These are phyloP conservation scores for Jaltomata sinuosa DNA, from an alignment of 257 asterid genomes.

Conservation along the genomic window DNA sequence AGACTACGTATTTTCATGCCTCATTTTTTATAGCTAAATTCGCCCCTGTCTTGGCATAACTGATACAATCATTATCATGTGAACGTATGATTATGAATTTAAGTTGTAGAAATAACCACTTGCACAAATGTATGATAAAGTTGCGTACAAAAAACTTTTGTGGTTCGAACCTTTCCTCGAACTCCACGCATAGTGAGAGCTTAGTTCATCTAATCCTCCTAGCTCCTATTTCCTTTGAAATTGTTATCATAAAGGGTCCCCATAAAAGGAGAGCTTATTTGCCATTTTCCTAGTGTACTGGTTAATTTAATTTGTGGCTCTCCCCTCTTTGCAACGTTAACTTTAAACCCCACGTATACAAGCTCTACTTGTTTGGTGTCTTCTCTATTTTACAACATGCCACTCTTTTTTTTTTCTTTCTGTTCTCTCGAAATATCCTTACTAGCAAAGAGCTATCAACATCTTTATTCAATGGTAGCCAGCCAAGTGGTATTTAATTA, in stretches of 20 bases:
- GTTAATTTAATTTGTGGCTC: constrained; percentile 1
- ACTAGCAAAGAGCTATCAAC: too few relatives aligned
- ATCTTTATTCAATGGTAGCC: neutral
- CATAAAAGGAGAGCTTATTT: neutral
- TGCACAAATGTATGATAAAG: too few relatives aligned
- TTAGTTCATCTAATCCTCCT: neutral
- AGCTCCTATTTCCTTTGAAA: neutral
- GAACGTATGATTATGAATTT: too few relatives aligned
- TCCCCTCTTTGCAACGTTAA: neutral
- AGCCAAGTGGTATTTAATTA: too few relatives aligned
- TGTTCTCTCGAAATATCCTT: too few relatives aligned
- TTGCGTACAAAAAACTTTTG: too few relatives aligned
- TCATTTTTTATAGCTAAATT: too few relatives aligned
- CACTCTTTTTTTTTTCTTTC: too few relatives aligned
- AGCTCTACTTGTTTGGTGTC: neutral
- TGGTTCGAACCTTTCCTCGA: neutral
- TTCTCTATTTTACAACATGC: neutral
- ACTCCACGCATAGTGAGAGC: too few relatives aligned
- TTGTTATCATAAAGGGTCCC: neutral
- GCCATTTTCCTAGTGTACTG: neutral
- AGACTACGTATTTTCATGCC: too few relatives aligned
- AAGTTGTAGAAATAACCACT: too few relatives aligned
- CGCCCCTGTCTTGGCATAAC: too few relatives aligned
- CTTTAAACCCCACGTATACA: neutral
- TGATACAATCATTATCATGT: neutral